Conservation (phyloP, 148 eudicot genomes). For the Spergularia bocconei region DNA sequence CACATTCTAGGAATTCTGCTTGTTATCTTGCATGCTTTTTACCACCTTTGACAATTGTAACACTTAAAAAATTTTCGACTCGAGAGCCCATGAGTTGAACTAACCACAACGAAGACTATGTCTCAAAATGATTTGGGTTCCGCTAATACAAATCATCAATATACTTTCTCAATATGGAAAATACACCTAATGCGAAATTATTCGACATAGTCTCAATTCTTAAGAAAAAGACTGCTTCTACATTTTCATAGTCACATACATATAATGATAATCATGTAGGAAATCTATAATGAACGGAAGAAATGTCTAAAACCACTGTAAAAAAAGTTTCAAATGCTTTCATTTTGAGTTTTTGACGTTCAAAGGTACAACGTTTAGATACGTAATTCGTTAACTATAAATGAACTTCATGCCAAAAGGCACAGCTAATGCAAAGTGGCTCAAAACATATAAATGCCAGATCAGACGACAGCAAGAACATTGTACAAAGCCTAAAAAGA, state of each 20-base stretch:
- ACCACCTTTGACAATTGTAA: slow-evolving; percentile 6
- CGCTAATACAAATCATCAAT: too few species aligned
- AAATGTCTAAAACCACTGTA: too few species aligned
- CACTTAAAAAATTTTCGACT: slow-evolving; percentile 1
- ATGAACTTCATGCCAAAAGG: background rate
- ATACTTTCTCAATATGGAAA: too few species aligned
- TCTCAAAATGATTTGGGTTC: too few species aligned
- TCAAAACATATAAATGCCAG: background rate
- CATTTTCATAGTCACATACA: too few species aligned
- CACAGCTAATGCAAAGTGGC: background rate
- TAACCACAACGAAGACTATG: too few species aligned
- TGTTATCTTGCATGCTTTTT: slow-evolving; percentile 6
- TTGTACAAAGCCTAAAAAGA: background rate
- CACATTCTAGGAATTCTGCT: background rate
- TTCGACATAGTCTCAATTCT: too few species aligned
- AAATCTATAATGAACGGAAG: background rate
- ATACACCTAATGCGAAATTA: too few species aligned
- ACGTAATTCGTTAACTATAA: background rate
- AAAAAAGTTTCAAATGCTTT: too few species aligned
- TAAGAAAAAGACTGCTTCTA: too few species aligned
- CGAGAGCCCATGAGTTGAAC: background rate
- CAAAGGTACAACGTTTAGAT: too few species aligned
- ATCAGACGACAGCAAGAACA: background rate
- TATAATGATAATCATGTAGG: background rate
- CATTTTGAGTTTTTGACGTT: too few species aligned